Evolutionary conservation across 2,329 filamentous ascomycete species (phyloP), one percentile per base, ranked within the genome.

Genomic region (Penicillium sp.): DNA sequence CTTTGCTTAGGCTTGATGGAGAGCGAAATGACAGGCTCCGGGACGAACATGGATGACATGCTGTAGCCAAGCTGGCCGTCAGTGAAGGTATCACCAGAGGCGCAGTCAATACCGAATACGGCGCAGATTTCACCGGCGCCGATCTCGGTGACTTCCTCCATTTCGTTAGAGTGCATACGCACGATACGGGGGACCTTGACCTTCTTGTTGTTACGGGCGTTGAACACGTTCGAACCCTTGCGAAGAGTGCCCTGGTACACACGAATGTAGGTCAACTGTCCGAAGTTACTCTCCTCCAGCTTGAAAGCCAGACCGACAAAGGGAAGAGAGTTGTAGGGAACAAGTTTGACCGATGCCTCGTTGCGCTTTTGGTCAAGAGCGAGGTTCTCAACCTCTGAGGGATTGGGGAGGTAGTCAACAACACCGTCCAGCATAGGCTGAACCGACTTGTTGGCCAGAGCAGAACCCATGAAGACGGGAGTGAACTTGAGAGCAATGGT

Each of bases 91-190:
- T 98, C 93, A 63, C 93, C 93, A 38, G 92, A 97, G 31, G 93
- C 91, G 70, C 93, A 98, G 64, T 98, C 93, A 47, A 98, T 88
- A 66, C 93, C 93, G 67, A 98, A 98, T 51, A 98, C 93, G 53
- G 93, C 93, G 68, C 93, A 98, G 57, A 98, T 98, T 72, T 98
- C 93, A 72, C 93, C 93, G 46, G 93, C 92, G 45, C 91, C 89
- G 56, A 98, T 87, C 71, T 96, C 91, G 48, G 75, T 78, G 27
- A 96, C 89, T 66, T 98, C 93, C 72, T 98, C 93, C 92, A 98
- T 95, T 67, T 98, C 93, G 68, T 97, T 95, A 40, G 91, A 95
- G 78, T 98, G 93, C 93, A 98, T 98, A 55, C 93, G 89, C 55
- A 98, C 93, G 64, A 98, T 97, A 66, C 92, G 88, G 18, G 93